A percentile compares a stretch with the other conserved stretches of the same genome.
Conservation (phyloP, 78 protist species). For the Dictyostelium capitatum region DNA sequence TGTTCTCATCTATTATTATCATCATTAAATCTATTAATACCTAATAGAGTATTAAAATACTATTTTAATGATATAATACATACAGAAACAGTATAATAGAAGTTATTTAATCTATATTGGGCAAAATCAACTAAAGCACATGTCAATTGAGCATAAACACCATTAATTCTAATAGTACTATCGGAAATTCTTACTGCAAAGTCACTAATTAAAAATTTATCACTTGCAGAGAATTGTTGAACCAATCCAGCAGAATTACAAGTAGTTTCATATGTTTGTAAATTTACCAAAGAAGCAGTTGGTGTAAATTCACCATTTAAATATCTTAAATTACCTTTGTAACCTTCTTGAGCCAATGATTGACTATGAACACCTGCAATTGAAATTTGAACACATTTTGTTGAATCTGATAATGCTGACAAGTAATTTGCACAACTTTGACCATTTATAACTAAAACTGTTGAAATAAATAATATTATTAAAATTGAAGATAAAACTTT, state of each 20-base stretch:
- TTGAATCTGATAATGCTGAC: not conserved
- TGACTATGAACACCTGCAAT: slow-evolving; percentile 29
- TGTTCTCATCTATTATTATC: not conserved
- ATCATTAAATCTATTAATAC: too few species aligned
- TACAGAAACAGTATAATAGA: not conserved
- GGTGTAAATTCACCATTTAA: not conserved
- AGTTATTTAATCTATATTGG: not conserved
- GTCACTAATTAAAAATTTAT: not conserved
- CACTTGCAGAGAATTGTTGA: slow-evolving; percentile 29
- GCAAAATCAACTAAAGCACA: not conserved
- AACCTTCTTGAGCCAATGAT: slow-evolving; percentile 4
- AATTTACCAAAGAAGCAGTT: not conserved
- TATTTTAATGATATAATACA: not conserved
- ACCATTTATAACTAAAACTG: not conserved
- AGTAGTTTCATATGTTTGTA: slow-evolving; percentile 33
- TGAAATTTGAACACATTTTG: not conserved
- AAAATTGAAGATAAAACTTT: not conserved
- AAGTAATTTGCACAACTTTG: not conserved
- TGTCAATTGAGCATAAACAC: not conserved
- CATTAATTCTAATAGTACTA: not conserved
- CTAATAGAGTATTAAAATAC: not conserved
- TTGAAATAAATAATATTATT: not conserved
- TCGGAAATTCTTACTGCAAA: not conserved
- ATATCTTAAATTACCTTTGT: slow-evolving; percentile 4
- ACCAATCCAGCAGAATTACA: not conserved